A percentile compares a stretch with the other conserved stretches of the same genome.
phyloP scores from a whole-genome alignment of 495 filamentous ascomycete species.

The Xylaria curta region DNA sequence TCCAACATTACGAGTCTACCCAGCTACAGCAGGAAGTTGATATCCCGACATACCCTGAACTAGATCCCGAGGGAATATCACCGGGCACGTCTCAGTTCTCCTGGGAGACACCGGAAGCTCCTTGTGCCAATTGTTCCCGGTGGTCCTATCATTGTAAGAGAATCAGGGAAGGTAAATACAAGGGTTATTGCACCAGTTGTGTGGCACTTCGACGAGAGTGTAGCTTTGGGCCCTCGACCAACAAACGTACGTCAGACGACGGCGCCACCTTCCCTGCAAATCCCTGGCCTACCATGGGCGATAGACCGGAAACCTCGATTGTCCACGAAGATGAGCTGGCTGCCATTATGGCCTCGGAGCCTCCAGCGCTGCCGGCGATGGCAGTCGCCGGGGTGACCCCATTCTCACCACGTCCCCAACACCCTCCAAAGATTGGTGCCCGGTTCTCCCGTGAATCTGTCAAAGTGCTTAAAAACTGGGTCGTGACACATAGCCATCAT shows the following conservation, averaged over 20 bases:
- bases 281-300: slow-evolving; percentile 54
- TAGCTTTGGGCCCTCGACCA: slow-evolving; percentile 61
- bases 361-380: slow-evolving; percentile 57
- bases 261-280: slow-evolving; percentile 48
- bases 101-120: slow-evolving; percentile 49
- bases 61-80: slow-evolving; percentile 22
- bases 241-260: slow-evolving; percentile 35
- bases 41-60: slow-evolving; percentile 24
- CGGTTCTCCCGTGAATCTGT: slow-evolving; percentile 76
- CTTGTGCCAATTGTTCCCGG: slow-evolving; percentile 74
- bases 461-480: slow-evolving; percentile 79
- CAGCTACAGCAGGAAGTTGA: slow-evolving; percentile 35
- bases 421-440: slow-evolving; percentile 56
- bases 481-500: slow-evolving; percentile 73
- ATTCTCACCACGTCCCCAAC: slow-evolving; percentile 28
- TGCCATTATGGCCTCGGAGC: slow-evolving; percentile 48
- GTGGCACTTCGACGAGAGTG: slow-evolving; percentile 76
- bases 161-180: slow-evolving; percentile 69
- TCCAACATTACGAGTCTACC: slow-evolving; percentile 51
- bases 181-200: slow-evolving; percentile 77
- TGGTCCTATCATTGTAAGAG: slow-evolving; percentile 78
- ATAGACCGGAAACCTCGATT: slow-evolving; percentile 50
- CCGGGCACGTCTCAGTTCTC: slow-evolving; percentile 41
- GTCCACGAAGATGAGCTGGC: slow-evolving; percentile 56
- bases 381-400: slow-evolving; percentile 44